A percentile compares a stretch with the other conserved stretches of the same genome.
phyloP scores from a whole-genome alignment of 192 early-diverging fungal genomes.

The Entomortierella beljakovae region DNA sequence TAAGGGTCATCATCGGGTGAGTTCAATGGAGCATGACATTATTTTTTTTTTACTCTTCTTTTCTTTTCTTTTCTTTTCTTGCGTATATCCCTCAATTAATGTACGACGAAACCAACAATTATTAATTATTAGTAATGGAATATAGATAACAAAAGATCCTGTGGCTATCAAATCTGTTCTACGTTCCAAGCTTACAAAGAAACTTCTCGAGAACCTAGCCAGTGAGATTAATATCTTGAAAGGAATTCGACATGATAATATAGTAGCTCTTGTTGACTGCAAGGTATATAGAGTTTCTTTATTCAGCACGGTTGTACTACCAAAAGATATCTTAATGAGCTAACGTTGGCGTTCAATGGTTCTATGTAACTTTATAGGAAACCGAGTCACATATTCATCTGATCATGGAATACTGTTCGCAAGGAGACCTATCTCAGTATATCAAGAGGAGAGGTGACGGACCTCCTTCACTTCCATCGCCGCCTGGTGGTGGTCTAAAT shows the following conservation, averaged over 20 bases:
- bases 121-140: constrained; percentile 1
- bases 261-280: constrained; percentile 92
- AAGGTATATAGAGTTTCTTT: constrained; percentile 63
- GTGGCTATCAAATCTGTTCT: constrained; percentile 96
- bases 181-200: constrained; percentile 88
- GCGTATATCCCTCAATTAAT: neutral
- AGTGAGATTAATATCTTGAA: constrained; percentile 96
- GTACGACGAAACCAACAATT: neutral
- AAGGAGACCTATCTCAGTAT: constrained; percentile 93
- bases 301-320: no score
- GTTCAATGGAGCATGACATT: neutral
- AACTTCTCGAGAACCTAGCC: constrained; percentile 93
- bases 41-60: neutral
- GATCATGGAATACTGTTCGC: constrained; percentile 97
- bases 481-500: constrained; percentile 81
- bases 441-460: constrained; percentile 77
- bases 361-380: constrained; percentile 74
- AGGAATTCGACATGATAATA: constrained; percentile 83
- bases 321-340: neutral
- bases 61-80: neutral
- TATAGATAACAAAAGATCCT: constrained; percentile 61
- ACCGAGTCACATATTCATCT: constrained; percentile 94
- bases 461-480: constrained; percentile 61
- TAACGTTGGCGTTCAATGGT: neutral
- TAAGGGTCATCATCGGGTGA: constrained; percentile 78